Evolutionary conservation across 495 filamentous ascomycete species (phyloP).

Genomic region (Penicillium arizonense): DNA sequence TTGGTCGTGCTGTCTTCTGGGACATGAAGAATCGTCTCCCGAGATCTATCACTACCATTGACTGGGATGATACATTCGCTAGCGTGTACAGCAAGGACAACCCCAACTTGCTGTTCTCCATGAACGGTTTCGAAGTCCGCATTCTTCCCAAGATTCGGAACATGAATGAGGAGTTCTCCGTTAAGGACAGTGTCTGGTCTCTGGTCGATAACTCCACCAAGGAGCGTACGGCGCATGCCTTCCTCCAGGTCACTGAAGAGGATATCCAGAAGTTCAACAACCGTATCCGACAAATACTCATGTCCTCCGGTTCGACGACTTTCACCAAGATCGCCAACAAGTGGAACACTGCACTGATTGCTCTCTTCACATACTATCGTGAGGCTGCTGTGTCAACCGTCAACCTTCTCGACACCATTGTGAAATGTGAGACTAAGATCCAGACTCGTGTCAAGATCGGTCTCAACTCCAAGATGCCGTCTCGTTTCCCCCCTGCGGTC

Average conservation of each 20-base stretch:
- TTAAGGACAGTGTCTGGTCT: slow-evolving; percentile 98
- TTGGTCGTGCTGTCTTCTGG: slow-evolving; percentile 98
- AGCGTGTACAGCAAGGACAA: slow-evolving; percentile 99
- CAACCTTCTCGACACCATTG: slow-evolving; percentile 93
- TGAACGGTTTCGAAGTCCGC: slow-evolving; percentile 97
- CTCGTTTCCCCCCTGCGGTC: slow-evolving; percentile 96
- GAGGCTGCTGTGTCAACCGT: slow-evolving; percentile 98
- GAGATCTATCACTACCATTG: slow-evolving; percentile 91
- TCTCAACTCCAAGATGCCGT: slow-evolving; percentile 99
- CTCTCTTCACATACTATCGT: slow-evolving; percentile 99
- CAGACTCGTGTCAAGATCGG: slow-evolving; percentile 99
- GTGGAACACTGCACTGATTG: slow-evolving; percentile 98
- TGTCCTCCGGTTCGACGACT: slow-evolving; percentile 97
- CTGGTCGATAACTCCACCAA: slow-evolving; percentile 94
- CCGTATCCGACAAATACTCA: slow-evolving; percentile 95
- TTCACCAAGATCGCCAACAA: slow-evolving; percentile 99
- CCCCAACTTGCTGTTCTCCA: slow-evolving; percentile 94
- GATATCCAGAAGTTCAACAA: slow-evolving; percentile 99
- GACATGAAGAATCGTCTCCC: slow-evolving; percentile 97
- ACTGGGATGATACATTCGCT: slow-evolving; percentile 99
- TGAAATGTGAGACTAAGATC: slow-evolving; percentile 99
- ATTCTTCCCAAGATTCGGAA: slow-evolving; percentile 96
- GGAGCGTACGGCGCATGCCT: slow-evolving; percentile 95
- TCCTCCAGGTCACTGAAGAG: slow-evolving; percentile 97
- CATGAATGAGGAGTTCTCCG: slow-evolving; percentile 91